These are phyloP conservation scores for Mucor indicus DNA, from an alignment of 371 early-diverging fungal genomes.

Conservation along the genomic window DNA sequence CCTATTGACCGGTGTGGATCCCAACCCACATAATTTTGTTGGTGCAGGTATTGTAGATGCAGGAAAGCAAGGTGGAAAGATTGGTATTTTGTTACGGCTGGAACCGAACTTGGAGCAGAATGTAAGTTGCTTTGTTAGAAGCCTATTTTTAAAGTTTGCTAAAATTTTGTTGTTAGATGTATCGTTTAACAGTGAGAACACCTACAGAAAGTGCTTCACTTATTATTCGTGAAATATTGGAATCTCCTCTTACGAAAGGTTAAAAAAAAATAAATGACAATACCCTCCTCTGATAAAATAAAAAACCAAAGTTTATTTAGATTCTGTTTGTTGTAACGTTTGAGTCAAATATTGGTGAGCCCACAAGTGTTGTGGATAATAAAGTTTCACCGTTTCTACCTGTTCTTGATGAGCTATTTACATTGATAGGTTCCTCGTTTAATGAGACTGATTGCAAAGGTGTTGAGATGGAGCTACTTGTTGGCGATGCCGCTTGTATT, in stretches of 20 bases:
- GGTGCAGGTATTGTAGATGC: conserved; percentile 85
- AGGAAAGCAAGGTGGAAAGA: conserved; percentile 66
- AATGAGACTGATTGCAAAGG: neutral
- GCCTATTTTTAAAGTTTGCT: neutral
- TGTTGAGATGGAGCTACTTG: neutral
- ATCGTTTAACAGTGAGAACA: conserved; percentile 85
- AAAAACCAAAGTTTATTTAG: neutral
- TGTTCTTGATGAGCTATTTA: no score
- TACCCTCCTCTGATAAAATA: neutral
- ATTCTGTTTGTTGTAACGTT: neutral
- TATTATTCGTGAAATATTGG: conserved; percentile 42
- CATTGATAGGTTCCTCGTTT: no score
- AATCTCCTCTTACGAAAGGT: conserved; percentile 22
- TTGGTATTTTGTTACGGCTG: conserved; percentile 87
- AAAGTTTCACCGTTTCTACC: conserved; percentile 5
- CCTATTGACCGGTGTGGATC: conserved; percentile 80
- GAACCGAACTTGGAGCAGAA: conserved; percentile 88
- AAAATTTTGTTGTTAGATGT: conserved; percentile 64
- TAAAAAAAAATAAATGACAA: conserved; percentile 1
- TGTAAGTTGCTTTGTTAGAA: conserved; percentile 49
- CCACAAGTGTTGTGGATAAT: conserved; percentile 11
- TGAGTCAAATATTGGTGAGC: conserved; percentile 4
- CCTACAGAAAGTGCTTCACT: conserved; percentile 81
- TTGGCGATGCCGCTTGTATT: neutral
- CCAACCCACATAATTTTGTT: conserved; percentile 85